Evolutionary conservation across 2,329 filamentous ascomycete species (phyloP).

Genomic region (Arthrobotrys conoides): DNA sequence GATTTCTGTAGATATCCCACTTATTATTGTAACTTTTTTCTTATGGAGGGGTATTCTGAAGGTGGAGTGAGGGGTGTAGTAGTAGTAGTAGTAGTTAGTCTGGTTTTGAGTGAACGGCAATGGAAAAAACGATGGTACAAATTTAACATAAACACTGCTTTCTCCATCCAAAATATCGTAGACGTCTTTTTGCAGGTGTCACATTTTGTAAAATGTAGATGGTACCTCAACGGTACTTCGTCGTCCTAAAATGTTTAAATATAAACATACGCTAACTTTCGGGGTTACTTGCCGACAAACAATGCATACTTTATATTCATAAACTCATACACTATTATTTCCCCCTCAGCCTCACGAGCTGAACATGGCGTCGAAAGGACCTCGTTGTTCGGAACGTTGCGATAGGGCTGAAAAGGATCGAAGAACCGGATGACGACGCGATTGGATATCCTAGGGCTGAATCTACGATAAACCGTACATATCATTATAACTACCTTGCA

Average conservation of each 20-base stretch:
- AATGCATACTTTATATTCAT: no score
- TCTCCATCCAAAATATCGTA: not conserved
- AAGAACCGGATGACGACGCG: not conserved
- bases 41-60: not conserved
- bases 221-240: conserved; percentile 15
- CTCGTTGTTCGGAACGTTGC: conserved; percentile 20
- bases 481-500: conserved; percentile 15
- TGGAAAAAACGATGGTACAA: conserved; percentile 40
- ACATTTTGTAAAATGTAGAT: not conserved
- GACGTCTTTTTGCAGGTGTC: not conserved
- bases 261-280: conserved; percentile 7
- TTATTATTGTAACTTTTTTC: conserved; percentile 36
- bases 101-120: conserved; percentile 46
- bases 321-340: no score
- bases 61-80: not conserved
- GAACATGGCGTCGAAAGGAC: not conserved
- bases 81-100: not conserved
- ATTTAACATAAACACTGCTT: conserved; percentile 26
- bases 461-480: conserved; percentile 1
- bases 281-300: not conserved
- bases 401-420: conserved; percentile 11
- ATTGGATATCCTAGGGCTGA: conserved; percentile 15
- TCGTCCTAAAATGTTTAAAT: not conserved
- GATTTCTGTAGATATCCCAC: conserved; percentile 55
- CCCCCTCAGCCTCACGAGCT: conserved; percentile 24